These are phyloP conservation scores for Coemansia sp. DNA, from an alignment of 192 early-diverging fungal genomes.

Conservation along the genomic window DNA sequence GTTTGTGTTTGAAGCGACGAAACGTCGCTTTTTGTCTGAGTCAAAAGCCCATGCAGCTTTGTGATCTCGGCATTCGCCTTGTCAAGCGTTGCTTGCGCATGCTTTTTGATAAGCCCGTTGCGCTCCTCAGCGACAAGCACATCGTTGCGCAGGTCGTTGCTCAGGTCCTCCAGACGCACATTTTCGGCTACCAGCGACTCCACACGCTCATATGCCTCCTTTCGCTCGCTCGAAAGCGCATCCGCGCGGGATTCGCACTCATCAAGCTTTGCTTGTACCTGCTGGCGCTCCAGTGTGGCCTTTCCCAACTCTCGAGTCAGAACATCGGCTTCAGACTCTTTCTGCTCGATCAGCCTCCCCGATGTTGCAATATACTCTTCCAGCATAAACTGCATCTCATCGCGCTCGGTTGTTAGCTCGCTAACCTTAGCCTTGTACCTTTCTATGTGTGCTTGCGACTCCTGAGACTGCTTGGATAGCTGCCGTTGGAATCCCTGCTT, in stretches of 20 bases:
- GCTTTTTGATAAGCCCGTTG: constrained; percentile 31
- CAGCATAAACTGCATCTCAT: constrained; percentile 32
- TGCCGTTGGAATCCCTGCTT: constrained; percentile 12
- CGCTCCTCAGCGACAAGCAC: constrained; percentile 45
- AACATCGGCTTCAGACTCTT: constrained; percentile 22
- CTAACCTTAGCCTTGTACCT: constrained; percentile 7
- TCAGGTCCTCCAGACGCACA: constrained; percentile 21
- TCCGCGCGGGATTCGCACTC: background rate
- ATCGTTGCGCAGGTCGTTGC: constrained; percentile 25
- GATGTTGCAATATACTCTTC: constrained; percentile 38
- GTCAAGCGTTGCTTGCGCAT: constrained; percentile 41
- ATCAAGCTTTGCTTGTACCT: constrained; percentile 22
- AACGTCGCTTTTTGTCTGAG: constrained; percentile 5
- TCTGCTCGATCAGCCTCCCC: constrained; percentile 27
- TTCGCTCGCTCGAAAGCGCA: constrained; percentile 16
- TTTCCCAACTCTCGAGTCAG: constrained; percentile 38
- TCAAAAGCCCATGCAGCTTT: constrained; percentile 14
- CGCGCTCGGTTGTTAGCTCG: constrained; percentile 13
- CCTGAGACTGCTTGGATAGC: constrained; percentile 13
- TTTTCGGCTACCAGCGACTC: constrained; percentile 22
- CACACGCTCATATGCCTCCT: constrained; percentile 14
- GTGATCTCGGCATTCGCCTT: constrained; percentile 44
- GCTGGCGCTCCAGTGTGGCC: constrained; percentile 34
- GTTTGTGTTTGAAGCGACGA: constrained; percentile 1
- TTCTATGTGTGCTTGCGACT: constrained; percentile 5